A percentile compares a stretch with the other conserved stretches of the same genome.
phyloP scores from a whole-genome alignment of 108 stramenopile genomes.

The Cyclotella cryptica region DNA sequence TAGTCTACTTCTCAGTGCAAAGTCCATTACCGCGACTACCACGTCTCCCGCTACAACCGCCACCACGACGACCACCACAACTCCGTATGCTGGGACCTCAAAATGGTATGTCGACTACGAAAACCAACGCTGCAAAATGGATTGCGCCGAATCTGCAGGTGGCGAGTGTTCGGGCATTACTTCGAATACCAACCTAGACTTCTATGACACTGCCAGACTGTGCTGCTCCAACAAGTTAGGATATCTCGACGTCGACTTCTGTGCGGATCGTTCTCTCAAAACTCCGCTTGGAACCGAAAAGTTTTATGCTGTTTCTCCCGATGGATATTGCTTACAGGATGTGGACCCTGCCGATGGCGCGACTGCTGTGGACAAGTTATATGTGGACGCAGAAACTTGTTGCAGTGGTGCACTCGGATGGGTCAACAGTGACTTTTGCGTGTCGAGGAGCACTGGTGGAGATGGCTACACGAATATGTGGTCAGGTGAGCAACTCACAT shows the following conservation, averaged over 20 bases:
- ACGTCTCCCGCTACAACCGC: too few relatives aligned
- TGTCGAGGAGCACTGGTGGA: background rate
- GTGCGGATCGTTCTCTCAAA: background rate
- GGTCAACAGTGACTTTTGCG: constrained; percentile 9
- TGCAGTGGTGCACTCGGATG: constrained; percentile 16
- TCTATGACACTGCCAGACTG: background rate
- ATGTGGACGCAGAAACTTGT: background rate
- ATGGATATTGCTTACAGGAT: background rate
- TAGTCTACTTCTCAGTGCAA: too few relatives aligned
- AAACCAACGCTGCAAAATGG: too few relatives aligned
- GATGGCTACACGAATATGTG: constrained; percentile 4
- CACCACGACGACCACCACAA: too few relatives aligned
- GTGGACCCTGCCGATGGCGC: background rate
- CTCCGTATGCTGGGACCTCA: too few relatives aligned
- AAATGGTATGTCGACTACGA: too few relatives aligned
- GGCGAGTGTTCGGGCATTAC: too few relatives aligned
- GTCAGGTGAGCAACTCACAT: too few relatives aligned
- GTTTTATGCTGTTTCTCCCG: background rate
- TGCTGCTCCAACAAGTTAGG: constrained; percentile 6
- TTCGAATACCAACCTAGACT: too few relatives aligned
- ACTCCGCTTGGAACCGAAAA: constrained; percentile 10
- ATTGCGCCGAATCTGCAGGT: too few relatives aligned
- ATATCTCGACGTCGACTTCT: constrained; percentile 8
- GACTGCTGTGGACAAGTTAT: background rate
- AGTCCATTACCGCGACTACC: too few relatives aligned